Evolutionary conservation across 1,284 basidiomycete genomes (phyloP).

Genomic region (Afroboletus lepidellus): DNA sequence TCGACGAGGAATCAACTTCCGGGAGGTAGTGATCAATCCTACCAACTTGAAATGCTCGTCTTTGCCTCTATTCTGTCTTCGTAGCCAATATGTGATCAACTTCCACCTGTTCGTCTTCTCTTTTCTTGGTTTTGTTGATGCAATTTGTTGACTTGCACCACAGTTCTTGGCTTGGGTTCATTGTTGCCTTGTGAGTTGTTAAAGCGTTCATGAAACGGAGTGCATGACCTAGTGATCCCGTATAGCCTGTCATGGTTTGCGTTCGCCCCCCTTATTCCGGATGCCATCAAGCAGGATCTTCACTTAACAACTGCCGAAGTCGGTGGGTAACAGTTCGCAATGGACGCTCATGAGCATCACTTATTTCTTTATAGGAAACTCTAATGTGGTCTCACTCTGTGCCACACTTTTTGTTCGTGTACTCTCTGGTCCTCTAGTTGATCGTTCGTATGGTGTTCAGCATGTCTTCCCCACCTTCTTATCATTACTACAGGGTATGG

Average conservation of each 20-base stretch:
- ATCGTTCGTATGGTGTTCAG: slow-evolving; percentile 37
- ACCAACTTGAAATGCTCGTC: slow-evolving; percentile 55
- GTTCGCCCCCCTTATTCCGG: no score
- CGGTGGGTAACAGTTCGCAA: slow-evolving; percentile 21
- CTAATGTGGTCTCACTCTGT: slow-evolving; percentile 53
- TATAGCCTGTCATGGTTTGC: slow-evolving; percentile 62
- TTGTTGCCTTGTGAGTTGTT: slow-evolving; percentile 40
- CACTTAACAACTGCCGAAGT: slow-evolving; percentile 48
- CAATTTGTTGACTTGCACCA: not conserved
- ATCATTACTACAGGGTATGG: slow-evolving; percentile 39
- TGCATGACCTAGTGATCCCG: slow-evolving; percentile 28
- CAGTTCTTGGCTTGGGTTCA: slow-evolving; percentile 30
- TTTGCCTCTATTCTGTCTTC: slow-evolving; percentile 52
- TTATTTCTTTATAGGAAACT: slow-evolving; percentile 39
- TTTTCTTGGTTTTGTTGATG: not conserved
- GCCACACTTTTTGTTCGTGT: slow-evolving; percentile 38
- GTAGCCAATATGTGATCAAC: slow-evolving; percentile 49
- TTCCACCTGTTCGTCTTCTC: slow-evolving; percentile 44
- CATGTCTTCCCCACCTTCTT: not conserved
- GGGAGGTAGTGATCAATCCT: no score
- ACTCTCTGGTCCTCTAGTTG: slow-evolving; percentile 55
- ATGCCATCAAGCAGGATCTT: slow-evolving; percentile 58
- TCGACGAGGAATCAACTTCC: slow-evolving; percentile 8
- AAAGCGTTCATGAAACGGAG: slow-evolving; percentile 9
- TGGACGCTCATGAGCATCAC: not conserved